Base-by-base conservation (phyloP, 345 rosid species). In the Angophora floribunda region DNA sequence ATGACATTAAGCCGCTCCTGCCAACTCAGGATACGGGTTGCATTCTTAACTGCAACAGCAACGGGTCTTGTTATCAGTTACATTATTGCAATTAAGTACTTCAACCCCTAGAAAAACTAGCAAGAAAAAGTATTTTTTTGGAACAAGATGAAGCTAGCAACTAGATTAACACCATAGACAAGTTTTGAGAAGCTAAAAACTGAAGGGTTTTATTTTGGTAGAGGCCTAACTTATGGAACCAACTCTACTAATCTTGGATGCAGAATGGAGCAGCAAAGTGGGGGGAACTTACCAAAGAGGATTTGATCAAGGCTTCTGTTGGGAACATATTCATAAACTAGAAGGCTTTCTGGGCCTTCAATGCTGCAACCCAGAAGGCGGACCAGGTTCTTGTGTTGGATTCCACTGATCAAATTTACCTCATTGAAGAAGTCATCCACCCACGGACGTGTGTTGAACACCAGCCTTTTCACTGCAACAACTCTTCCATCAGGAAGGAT, bases 331-430 rank as follows among this genome's bases (percentile, higher is more conserved):
- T 89, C 91, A 49, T 89, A 89, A 16, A 89, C 91, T 47, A 89
- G 87, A 86, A 89, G 89, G 61, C 91, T 89, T 78, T 36, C 89
- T 1, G 89, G 91, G 78, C 91, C 91, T 89, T 89, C 91, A 3
- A 89, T 89, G 87, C 91, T 89, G 78, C 91, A 89, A 32, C 91
- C 91, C n/a, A 89, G 84, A 6, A 89, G 91, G 80, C 16, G 19
- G n/a, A 89, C 91, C 10, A 89, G 87, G 89, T 89, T 89, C 91
- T 89, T 89, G 89, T 89, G 91, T 52, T 85, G 85, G 86, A 89
- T 89, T 87, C 91, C 91, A 10, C 36, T 85, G 59, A 87, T 87
- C 85, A 89, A 44, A 85, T 89, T 86, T 87, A 89, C 91, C 87
- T 89, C 91, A 26, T 89, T 89, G 87, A 85, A 89, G 91, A 89